A percentile compares a stretch with the other conserved stretches of the same genome.
Evolutionary conservation across 2,329 filamentous ascomycete genomes (phyloP).

Genomic region (Monosporascus sp.): DNA sequence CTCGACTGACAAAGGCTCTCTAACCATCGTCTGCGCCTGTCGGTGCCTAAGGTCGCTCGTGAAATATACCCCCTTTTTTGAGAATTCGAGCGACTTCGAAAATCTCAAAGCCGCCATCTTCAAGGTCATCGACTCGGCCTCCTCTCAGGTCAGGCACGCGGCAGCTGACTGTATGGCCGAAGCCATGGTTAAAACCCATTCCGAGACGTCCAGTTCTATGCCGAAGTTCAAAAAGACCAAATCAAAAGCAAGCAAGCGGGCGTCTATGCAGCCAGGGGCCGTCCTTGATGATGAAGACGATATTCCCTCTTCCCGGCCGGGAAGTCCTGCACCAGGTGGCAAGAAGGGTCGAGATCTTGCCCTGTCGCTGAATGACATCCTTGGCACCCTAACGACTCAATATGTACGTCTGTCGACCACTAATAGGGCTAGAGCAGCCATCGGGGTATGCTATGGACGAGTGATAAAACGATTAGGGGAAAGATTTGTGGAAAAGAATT

Average conservation of each 20-base stretch:
- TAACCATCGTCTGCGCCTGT: slow-evolving; percentile 75
- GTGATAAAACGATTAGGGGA: slow-evolving; percentile 75
- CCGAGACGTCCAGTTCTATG: slow-evolving; percentile 47
- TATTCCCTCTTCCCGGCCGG: slow-evolving; percentile 51
- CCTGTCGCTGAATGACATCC: slow-evolving; percentile 70
- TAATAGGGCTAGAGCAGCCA: slow-evolving; percentile 73
- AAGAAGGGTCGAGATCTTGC: slow-evolving; percentile 69
- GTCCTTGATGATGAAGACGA: slow-evolving; percentile 71
- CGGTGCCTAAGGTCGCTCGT: slow-evolving; percentile 71
- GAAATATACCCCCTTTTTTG: slow-evolving; percentile 72
- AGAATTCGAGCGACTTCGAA: slow-evolving; percentile 86
- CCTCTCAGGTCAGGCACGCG: slow-evolving; percentile 71
- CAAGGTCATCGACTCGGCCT: slow-evolving; percentile 79
- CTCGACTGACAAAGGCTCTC: slow-evolving; percentile 71
- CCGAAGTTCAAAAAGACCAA: slow-evolving; percentile 63
- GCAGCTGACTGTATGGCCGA: slow-evolving; percentile 81
- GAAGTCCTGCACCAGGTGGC: slow-evolving; percentile 60
- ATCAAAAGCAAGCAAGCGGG: slow-evolving; percentile 49
- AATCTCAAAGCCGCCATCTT: slow-evolving; percentile 75
- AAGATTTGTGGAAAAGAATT: slow-evolving; percentile 76
- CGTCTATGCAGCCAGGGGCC: slow-evolving; percentile 53
- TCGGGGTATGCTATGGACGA: slow-evolving; percentile 82
- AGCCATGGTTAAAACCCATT: slow-evolving; percentile 75
- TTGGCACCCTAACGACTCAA: slow-evolving; percentile 72
- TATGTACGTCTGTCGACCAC: slow-evolving; percentile 75